These are phyloP conservation scores for Ogataea corticis DNA, from an alignment of 805 yeast species.

Conservation along the genomic window DNA sequence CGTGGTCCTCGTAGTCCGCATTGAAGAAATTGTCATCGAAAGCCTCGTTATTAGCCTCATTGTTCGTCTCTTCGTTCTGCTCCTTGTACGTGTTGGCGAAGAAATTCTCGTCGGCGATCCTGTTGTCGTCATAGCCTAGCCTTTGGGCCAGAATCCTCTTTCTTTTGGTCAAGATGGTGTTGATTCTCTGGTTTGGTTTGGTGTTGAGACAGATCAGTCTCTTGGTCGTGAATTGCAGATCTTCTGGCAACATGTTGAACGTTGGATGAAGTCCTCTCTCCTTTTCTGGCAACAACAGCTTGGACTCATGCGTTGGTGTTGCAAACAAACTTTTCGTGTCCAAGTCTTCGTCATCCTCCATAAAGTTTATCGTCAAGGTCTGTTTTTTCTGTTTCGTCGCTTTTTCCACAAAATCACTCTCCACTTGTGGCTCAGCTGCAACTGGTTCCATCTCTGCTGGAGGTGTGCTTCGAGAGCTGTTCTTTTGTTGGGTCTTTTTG, in stretches of 20 bases:
- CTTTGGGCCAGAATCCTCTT: slow-evolving; percentile 21
- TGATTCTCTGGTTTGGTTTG: slow-evolving; percentile 41
- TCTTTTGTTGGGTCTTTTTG: slow-evolving; percentile 14
- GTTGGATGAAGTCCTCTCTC: slow-evolving; percentile 26
- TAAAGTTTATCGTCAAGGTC: slow-evolving; percentile 28
- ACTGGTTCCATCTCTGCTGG: slow-evolving; percentile 5
- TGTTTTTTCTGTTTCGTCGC: slow-evolving; percentile 13
- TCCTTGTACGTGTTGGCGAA: slow-evolving; percentile 50
- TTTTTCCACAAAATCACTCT: slow-evolving; percentile 5
- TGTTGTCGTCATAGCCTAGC: slow-evolving; percentile 28
- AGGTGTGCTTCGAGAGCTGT: neutral
- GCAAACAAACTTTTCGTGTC: slow-evolving; percentile 30
- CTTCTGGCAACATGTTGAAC: slow-evolving; percentile 45
- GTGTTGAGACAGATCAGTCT: slow-evolving; percentile 46
- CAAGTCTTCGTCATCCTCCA: slow-evolving; percentile 26
- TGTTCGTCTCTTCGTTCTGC: slow-evolving; percentile 22
- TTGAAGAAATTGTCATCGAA: slow-evolving; percentile 16
- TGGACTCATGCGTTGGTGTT: slow-evolving; percentile 23
- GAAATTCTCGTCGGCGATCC: slow-evolving; percentile 49
- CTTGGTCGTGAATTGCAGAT: slow-evolving; percentile 49
- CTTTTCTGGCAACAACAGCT: slow-evolving; percentile 26
- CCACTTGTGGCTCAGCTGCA: neutral
- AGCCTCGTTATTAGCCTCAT: slow-evolving; percentile 13
- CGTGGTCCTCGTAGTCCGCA: slow-evolving; percentile 39
- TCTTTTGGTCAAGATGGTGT: slow-evolving; percentile 28